Evolutionary conservation across 1,284 basidiomycete genomes (phyloP).

Genomic region (Cryptococcus maquisensis): DNA sequence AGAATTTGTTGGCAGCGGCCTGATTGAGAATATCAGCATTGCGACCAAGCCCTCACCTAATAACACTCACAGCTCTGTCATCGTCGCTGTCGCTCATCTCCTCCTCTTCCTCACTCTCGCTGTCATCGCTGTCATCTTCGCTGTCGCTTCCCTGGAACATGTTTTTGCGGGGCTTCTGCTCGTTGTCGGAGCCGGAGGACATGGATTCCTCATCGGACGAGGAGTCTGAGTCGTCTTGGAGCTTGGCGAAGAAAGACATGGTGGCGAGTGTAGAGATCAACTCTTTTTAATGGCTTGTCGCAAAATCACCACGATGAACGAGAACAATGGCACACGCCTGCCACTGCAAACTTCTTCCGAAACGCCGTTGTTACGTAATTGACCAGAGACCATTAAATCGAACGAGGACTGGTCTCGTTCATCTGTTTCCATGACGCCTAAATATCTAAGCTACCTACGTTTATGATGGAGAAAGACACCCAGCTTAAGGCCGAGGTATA

Average conservation of each 20-base stretch:
- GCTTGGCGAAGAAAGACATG: constrained; percentile 46
- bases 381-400: too few relatives aligned
- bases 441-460: too few relatives aligned
- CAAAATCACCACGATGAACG: too few relatives aligned
- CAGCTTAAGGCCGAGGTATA: too few relatives aligned
- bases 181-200: constrained; percentile 39
- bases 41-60: not conserved
- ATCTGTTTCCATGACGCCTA: too few relatives aligned
- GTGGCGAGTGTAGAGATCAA: not conserved
- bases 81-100: constrained; percentile 36
- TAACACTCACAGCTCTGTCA: constrained; percentile 24
- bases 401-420: too few relatives aligned
- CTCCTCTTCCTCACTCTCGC: constrained; percentile 38
- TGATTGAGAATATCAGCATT: constrained; percentile 1
- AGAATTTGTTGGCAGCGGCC: constrained; percentile 42
- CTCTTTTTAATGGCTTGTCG: too few relatives aligned
- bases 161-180: constrained; percentile 27
- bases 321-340: too few relatives aligned
- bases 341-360: too few relatives aligned
- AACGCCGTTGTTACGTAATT: too few relatives aligned
- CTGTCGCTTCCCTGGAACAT: constrained; percentile 21
- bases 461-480: too few relatives aligned
- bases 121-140: constrained; percentile 33
- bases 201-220: constrained; percentile 44
- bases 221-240: constrained; percentile 39